Conservation (phyloP, 2,329 filamentous ascomycete species). For the Cordyceps pruinosa region DNA sequence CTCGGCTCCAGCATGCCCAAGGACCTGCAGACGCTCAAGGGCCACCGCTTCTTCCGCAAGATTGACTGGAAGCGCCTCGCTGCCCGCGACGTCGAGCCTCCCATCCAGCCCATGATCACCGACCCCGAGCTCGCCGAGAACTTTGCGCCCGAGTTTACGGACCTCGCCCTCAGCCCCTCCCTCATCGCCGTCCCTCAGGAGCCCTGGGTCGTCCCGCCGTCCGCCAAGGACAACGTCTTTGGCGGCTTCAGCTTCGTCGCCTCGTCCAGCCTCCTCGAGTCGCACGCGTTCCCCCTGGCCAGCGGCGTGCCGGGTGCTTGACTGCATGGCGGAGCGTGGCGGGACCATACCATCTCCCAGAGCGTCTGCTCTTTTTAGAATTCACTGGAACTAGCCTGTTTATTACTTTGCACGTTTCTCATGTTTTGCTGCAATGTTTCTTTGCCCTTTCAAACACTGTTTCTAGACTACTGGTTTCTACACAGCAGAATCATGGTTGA, state of each 20-base stretch:
- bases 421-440: background rate
- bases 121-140: constrained; percentile 96
- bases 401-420: background rate
- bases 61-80: constrained; percentile 91
- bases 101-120: constrained; percentile 88
- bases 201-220: constrained; percentile 29
- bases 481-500: background rate
- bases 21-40: constrained; percentile 78
- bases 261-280: constrained; percentile 49
- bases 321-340: constrained; percentile 9
- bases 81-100: constrained; percentile 73
- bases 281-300: constrained; percentile 32
- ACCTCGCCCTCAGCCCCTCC: constrained; percentile 71
- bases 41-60: constrained; percentile 92
- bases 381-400: background rate
- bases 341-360: background rate
- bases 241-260: constrained; percentile 60
- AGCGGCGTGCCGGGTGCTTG: background rate
- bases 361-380: background rate
- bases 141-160: constrained; percentile 88
- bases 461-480: background rate
- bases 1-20: constrained; percentile 84
- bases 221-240: constrained; percentile 49
- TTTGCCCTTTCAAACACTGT: background rate
- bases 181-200: constrained; percentile 32